Percentiles rank a stretch among this genome's conserved stretches.
Conservation (phyloP, 257 asterid genomes). For the Cynanchum wilfordii region DNA sequence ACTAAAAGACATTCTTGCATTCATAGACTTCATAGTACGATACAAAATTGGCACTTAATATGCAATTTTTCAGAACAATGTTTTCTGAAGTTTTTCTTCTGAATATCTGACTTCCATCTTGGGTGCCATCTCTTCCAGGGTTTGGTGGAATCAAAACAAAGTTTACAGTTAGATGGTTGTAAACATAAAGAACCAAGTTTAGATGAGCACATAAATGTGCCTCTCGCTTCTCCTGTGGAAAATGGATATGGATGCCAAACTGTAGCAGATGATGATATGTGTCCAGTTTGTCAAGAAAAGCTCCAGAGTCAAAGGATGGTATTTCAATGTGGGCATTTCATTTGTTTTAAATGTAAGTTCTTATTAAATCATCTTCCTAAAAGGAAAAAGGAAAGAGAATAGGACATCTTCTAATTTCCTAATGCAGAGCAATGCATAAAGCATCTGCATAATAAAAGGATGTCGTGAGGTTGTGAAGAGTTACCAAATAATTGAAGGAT, state of each 20-base stretch:
- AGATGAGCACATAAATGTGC: constrained; percentile 26
- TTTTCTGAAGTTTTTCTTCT: neutral
- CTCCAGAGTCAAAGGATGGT: constrained; percentile 88
- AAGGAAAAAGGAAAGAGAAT: neutral
- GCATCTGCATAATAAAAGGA: neutral
- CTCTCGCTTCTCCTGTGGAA: constrained; percentile 20
- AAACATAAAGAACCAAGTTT: constrained; percentile 28
- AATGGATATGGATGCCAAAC: constrained; percentile 27
- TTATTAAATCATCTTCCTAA: neutral
- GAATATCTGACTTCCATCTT: neutral
- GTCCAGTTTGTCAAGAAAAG: constrained; percentile 96
- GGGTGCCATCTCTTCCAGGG: constrained; percentile 50
- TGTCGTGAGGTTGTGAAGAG: too few species aligned
- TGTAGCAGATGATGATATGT: constrained; percentile 42
- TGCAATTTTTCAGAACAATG: neutral
- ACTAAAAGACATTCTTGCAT: neutral
- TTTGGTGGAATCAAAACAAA: constrained; percentile 64
- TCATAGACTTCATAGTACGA: neutral
- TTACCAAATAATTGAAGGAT: neutral
- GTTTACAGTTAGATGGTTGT: constrained; percentile 31
- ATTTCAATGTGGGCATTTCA: constrained; percentile 91
- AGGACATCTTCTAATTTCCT: neutral
- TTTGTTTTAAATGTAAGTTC: constrained; percentile 87
- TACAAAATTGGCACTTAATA: neutral
- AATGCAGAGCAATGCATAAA: neutral